Conservation (phyloP, 2,329 filamentous ascomycete genomes). For the Botrytis fabae region DNA sequence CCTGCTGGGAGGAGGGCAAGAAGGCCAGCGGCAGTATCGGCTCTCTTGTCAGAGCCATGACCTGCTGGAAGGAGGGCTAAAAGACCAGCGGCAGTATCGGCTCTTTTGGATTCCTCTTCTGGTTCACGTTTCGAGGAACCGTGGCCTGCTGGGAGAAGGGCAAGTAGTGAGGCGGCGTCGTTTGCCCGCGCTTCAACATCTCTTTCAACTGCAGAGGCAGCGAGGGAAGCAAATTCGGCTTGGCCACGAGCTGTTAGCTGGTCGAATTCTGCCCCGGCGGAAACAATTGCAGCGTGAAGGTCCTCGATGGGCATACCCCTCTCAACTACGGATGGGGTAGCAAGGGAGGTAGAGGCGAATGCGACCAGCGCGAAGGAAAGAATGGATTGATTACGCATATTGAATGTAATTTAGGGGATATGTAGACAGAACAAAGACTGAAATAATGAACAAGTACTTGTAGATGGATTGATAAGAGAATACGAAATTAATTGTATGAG, state of each 20-base stretch:
- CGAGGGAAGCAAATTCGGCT: conserved; percentile 6
- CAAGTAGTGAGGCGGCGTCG: background rate
- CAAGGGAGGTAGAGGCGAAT: conserved; percentile 17
- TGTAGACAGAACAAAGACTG: background rate
- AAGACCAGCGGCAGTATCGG: background rate
- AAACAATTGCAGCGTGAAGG: conserved; percentile 14
- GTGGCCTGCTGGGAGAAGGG: background rate
- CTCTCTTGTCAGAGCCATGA: background rate
- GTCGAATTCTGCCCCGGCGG: conserved; percentile 9
- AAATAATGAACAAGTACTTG: background rate
- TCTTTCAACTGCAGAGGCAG: conserved; percentile 1
- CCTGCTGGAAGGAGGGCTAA: background rate
- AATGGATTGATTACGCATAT: conserved; percentile 20
- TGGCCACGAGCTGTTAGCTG: conserved; percentile 11
- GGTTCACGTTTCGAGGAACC: conserved; percentile 1
- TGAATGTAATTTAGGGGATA: conserved; percentile 1
- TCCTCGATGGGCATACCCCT: conserved; percentile 15
- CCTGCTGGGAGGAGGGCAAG: background rate
- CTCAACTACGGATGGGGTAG: background rate
- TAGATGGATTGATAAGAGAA: background rate
- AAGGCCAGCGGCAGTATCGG: background rate
- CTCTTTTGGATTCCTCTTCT: background rate
- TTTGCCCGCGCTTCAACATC: background rate
- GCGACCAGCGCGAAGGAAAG: conserved; percentile 22
- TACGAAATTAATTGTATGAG: background rate